A percentile compares a stretch with the other conserved stretches of the same genome.
Conservation (phyloP, 1,139 yeast genomes). For the Yamadazyma atmosphaerica region DNA sequence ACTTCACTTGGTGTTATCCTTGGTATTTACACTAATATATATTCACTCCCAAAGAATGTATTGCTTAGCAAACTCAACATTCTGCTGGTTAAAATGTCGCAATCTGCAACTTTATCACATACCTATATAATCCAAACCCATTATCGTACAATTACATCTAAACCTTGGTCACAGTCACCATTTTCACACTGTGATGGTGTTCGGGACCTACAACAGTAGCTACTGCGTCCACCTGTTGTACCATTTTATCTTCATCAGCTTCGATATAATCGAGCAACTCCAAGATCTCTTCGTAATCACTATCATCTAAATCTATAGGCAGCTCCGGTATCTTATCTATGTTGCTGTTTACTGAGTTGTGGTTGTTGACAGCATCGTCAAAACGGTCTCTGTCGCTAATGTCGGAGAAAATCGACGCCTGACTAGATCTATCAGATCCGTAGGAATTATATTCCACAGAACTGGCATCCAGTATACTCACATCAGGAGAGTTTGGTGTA, state of each 20-base stretch:
- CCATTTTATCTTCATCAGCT: slow-evolving; percentile 17
- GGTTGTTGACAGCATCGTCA: neutral
- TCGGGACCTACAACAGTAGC: slow-evolving; percentile 22
- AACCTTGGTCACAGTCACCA: neutral
- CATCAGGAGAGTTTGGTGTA: slow-evolving; percentile 14
- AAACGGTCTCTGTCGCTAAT: neutral
- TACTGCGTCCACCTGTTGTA: slow-evolving; percentile 24
- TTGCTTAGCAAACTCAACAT: too few relatives aligned
- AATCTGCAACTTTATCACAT: too few relatives aligned
- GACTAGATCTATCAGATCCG: slow-evolving; percentile 15
- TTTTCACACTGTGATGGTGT: slow-evolving; percentile 3
- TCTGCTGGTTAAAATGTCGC: too few relatives aligned
- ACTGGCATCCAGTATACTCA: slow-evolving; percentile 15
- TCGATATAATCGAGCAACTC: slow-evolving; percentile 21
- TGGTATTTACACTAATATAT: too few relatives aligned
- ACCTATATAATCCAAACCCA: neutral
- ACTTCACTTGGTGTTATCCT: too few relatives aligned
- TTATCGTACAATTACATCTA: neutral
- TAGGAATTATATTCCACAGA: slow-evolving; percentile 14
- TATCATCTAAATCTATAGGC: slow-evolving; percentile 14
- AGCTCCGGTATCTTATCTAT: neutral
- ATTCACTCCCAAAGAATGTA: too few relatives aligned
- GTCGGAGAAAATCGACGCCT: slow-evolving; percentile 15
- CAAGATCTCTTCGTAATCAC: slow-evolving; percentile 16
- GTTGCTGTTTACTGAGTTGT: neutral